Conservation (phyloP, 2,329 filamentous ascomycete species). For the Spiromastix sp. region DNA sequence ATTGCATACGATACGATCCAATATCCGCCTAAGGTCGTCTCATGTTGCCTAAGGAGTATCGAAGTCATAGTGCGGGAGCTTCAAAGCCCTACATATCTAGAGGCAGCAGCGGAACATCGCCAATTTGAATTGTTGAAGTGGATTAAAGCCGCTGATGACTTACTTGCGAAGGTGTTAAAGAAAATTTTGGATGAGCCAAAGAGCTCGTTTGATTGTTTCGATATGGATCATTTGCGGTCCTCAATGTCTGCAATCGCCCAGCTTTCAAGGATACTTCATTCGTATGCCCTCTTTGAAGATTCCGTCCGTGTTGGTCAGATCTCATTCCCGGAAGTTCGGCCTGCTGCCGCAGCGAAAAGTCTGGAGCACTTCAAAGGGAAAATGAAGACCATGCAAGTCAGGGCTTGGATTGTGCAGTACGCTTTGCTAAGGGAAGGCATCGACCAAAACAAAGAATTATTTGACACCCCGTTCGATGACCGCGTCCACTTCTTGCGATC, state of each 20-base stretch:
- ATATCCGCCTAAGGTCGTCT: slow-evolving; percentile 79
- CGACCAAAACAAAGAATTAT: slow-evolving; percentile 52
- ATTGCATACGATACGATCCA: slow-evolving; percentile 79
- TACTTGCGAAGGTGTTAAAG: slow-evolving; percentile 61
- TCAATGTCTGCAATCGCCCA: slow-evolving; percentile 63
- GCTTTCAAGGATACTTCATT: slow-evolving; percentile 65
- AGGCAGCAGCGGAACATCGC: slow-evolving; percentile 52
- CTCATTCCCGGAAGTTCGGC: slow-evolving; percentile 49
- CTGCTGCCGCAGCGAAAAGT: slow-evolving; percentile 29
- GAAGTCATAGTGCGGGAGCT: slow-evolving; percentile 69
- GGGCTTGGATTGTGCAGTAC: slow-evolving; percentile 82
- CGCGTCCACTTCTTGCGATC: slow-evolving; percentile 69
- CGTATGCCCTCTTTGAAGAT: slow-evolving; percentile 73
- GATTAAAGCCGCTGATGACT: slow-evolving; percentile 67
- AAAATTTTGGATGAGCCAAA: slow-evolving; percentile 55
- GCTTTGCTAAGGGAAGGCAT: slow-evolving; percentile 66
- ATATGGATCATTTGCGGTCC: slow-evolving; percentile 63
- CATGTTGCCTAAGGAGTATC: slow-evolving; percentile 75
- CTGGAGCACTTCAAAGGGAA: slow-evolving; percentile 49
- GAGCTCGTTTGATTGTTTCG: slow-evolving; percentile 68
- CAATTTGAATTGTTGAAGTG: slow-evolving; percentile 62
- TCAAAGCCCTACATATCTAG: slow-evolving; percentile 46
- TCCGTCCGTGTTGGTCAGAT: slow-evolving; percentile 68
- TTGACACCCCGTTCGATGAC: slow-evolving; percentile 58
- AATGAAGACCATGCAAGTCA: slow-evolving; percentile 76